Conservation (phyloP, 2,329 filamentous ascomycete genomes). For the Nemania abortiva region DNA sequence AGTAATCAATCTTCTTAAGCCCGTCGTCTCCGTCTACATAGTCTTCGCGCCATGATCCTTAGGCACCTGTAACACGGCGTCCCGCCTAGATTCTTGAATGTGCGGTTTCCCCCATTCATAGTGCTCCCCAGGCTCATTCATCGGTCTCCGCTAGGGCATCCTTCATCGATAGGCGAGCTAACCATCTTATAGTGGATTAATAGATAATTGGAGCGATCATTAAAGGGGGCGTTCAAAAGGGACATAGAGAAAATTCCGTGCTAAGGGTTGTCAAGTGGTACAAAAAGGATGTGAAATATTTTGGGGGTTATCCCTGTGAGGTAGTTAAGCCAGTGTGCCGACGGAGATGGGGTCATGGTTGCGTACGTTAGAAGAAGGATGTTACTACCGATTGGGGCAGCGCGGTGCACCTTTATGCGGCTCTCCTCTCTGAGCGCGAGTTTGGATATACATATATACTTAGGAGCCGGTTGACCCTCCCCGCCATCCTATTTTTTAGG, state of each 20-base stretch:
- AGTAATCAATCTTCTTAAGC: constrained; percentile 20
- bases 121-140: not conserved
- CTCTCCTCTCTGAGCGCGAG: not conserved
- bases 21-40: constrained; percentile 1
- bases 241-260: not conserved
- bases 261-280: not conserved
- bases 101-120: not conserved
- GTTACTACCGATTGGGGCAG: not conserved
- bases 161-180: not conserved
- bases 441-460: constrained; percentile 1
- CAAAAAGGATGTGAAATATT: not conserved
- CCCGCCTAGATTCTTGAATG: not conserved
- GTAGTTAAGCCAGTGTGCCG: not conserved
- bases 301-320: not conserved
- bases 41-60: not conserved
- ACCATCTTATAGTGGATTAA: constrained; percentile 8
- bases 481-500: not conserved
- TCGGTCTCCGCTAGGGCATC: not conserved
- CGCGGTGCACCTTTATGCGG: not conserved
- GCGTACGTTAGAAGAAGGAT: not conserved
- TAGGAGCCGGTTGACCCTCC: not conserved
- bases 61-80: not conserved
- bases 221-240: not conserved
- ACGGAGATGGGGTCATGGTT: not conserved
- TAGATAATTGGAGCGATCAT: constrained; percentile 8